A percentile compares a stretch with the other conserved stretches of the same genome.
These are phyloP conservation scores for Circinella umbellata DNA, from an alignment of 371 early-diverging fungal genomes.

Conservation along the genomic window DNA sequence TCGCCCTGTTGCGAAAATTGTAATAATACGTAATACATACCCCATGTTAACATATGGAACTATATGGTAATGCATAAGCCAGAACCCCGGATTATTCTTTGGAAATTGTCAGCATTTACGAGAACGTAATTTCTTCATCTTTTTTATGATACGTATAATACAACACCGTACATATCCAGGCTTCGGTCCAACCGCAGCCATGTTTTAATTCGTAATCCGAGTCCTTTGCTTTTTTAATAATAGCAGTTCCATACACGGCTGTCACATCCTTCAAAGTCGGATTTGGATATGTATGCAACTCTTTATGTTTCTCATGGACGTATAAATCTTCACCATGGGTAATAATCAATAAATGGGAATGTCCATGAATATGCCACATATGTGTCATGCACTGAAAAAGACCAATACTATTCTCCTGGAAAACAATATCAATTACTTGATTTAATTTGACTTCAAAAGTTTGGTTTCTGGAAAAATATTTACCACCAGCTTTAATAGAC, in stretches of 20 bases:
- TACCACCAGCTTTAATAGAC: slow-evolving; percentile 11
- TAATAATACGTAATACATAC: slow-evolving; percentile 23
- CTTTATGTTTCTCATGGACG: slow-evolving; percentile 29
- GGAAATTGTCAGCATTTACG: not conserved
- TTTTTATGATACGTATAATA: not conserved
- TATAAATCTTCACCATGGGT: slow-evolving; percentile 43
- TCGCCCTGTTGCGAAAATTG: not conserved
- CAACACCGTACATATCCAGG: slow-evolving; percentile 37
- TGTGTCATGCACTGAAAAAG: slow-evolving; percentile 33
- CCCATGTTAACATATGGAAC: slow-evolving; percentile 51
- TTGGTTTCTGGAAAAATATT: slow-evolving; percentile 30
- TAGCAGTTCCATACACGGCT: slow-evolving; percentile 30
- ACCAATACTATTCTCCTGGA: slow-evolving; percentile 32
- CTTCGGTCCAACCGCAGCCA: slow-evolving; percentile 45
- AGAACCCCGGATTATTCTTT: slow-evolving; percentile 27
- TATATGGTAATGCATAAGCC: slow-evolving; percentile 21
- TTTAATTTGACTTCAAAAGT: slow-evolving; percentile 38
- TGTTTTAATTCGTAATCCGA: not conserved
- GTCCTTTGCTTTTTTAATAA: slow-evolving; percentile 11
- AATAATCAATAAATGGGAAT: slow-evolving; percentile 46
- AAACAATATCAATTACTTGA: slow-evolving; percentile 43
- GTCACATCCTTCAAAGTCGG: slow-evolving; percentile 36
- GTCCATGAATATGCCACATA: slow-evolving; percentile 53
- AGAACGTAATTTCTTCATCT: not conserved
- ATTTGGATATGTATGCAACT: slow-evolving; percentile 21